Evolutionary conservation across 768 basidiomycete genomes (phyloP), one percentile per base, ranked within the genome.

Genomic region (Inosperma sp.): DNA sequence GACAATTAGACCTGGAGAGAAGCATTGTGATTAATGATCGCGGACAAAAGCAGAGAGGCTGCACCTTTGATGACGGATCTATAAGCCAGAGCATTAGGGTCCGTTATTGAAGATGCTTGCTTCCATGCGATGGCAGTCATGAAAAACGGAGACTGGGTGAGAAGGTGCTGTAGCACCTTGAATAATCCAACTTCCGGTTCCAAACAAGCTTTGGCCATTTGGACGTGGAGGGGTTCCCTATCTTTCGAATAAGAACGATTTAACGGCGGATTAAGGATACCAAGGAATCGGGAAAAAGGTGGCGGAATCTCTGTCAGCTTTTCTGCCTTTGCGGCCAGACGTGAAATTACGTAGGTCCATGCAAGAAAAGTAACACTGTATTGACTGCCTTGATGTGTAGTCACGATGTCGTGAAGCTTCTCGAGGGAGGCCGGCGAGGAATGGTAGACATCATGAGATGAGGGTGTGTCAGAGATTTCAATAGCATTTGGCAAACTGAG

Each of bases 41-140:
- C 37, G 12, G 4, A 36, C 35, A n/a, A 2, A 39, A 13, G 49
- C 30, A 10, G 16, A 16, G 13, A 35, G 3, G 4, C 62, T 72
- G 27, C 36, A 90, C 92, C 88, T 80, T 93, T 95, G 47, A 93
- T 58, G 12, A 93, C 84, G 5, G 88, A 87, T 27, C 91, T 81
- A 62, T 81, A 89, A 0, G 85, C 86, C 21, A 87, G 78, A 1
- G 84, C 81, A 59, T 93, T 92, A 1, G 85, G 81, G 57, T 88
- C 85, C 8, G 82, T 83, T 13, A 88, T 70, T 1, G 78, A 74
- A 9, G 86, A 87, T 2, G 79, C 85, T 6, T 75, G 76, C 48
- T 75, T 81, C 81, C 83, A 85, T 2, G 87, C 84, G 7, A 78
- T 63, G 6, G 85, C 72, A 9, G 86, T 85, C 13, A 89, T 87